Base-by-base conservation (phyloP, 768 basidiomycete genomes). In the Trichaptum fuscoviolaceum region DNA sequence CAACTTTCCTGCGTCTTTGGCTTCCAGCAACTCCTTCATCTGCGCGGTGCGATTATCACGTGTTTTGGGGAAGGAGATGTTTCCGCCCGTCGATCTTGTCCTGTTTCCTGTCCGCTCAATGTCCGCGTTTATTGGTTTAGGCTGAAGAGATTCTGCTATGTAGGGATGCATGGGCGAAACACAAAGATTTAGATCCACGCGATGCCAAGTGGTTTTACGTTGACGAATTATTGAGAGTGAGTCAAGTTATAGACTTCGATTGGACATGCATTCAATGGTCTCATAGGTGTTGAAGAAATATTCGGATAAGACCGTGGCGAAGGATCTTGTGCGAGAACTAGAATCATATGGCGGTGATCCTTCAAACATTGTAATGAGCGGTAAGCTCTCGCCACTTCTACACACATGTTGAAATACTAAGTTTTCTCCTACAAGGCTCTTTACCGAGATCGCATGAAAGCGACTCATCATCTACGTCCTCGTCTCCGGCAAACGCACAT, bases 91-190 rank as follows among this genome's bases (percentile, higher is more conserved):
- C 42, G 42, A 52, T 52, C 42, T 52, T 52, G 42, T 52, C 42
- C 42, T 52, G 42, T 12, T 52, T 52, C 20, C 6, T 52, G 42
- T 52, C 42, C 42, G 42, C 42, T 52, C 42, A 52, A 52, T 52
- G 12, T 52, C 42, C 42, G 42, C 42, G 35, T 65, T 57, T 58
- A 15, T 20, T 52, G 42, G 71, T 71, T 71, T 72, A 67, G 72
- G 71, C 61, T 68, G 23, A 68, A 60, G 52, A 27, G 25, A 34
- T 57, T 42, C 66, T 26, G 20, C 64, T 24, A 24, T 36, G 26
- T 64, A 95, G 94, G 93, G 95, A 96, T 79, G 92, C 92, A 58
- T 98, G 96, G 96, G 89, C 91, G 61, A 96, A 95, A 75, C 93
- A 96, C 74, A 90, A 88, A 70, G 93, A 95, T 69, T 74, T 95